Evolutionary conservation across 2,329 filamentous ascomycete species (phyloP), one percentile per base, ranked within the genome.

Genomic region (Xylariaceae sp.): DNA sequence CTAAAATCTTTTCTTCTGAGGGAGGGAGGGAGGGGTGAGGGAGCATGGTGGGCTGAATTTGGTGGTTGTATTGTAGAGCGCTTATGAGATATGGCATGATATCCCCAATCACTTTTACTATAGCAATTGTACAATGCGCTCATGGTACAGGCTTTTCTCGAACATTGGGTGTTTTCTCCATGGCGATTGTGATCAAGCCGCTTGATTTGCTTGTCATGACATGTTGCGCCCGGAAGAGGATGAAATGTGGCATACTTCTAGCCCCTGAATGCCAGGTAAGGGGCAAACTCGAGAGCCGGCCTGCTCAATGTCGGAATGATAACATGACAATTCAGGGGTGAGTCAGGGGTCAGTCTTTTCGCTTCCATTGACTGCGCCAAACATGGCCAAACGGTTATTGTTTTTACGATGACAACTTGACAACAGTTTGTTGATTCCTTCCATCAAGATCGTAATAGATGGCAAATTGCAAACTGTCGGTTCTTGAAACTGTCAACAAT

Each of bases 41-140:
- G 50, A 49, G 44, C 37, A 42, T 13, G 37, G 13, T 13, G 42
- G 42, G 42, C 37, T 53, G 49, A 23, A 52, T 61, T 56, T 30
- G 23, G 34, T 55, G 53, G 49, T 61, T 61, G 42, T 45, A 45
- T 45, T 45, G 42, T 55, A 53, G 53, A 61, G 60, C 60, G 53
- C 56, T 65, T 61, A 78, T 71, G 76, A 77, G 71, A 69, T 69
- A 74, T 67, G 70, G 71, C 66, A 73, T 72, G 75, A 77, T 77
- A 77, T 77, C 75, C 74, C 71, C 66, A 66, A 59, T 63, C 55
- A 63, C 66, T 64, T 61, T 65, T 62, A 45, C 42, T 42, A 42
- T 42, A 7, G 37, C 37, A 30, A 30, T 13, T 42, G 6, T 9
- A 42, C 37, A 42, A 10, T 13, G 11, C 37, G 37, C 37, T 42